These are phyloP conservation scores for Fomitopsis pulvina DNA, from an alignment of 768 basidiomycete genomes.

Conservation along the genomic window DNA sequence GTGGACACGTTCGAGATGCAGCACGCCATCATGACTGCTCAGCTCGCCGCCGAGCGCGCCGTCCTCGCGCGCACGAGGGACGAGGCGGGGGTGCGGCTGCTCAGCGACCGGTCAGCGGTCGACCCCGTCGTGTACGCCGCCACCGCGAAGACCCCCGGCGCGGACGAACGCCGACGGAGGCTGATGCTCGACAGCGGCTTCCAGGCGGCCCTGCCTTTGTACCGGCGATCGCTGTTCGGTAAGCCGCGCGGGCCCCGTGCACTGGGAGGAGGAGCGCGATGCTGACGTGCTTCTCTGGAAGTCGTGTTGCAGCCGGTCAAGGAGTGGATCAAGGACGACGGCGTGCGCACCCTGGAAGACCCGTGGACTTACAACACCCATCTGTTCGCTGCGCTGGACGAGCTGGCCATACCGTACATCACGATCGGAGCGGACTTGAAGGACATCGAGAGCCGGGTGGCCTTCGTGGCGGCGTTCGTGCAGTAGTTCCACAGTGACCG, in stretches of 20 bases:
- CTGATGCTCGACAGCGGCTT: slow-evolving; percentile 35
- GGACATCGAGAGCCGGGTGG: slow-evolving; percentile 25
- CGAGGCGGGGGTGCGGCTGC: slow-evolving; percentile 25
- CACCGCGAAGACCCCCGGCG: slow-evolving; percentile 35
- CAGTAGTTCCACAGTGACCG: no score
- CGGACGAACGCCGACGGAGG: slow-evolving; percentile 28
- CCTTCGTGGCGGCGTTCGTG: not conserved
- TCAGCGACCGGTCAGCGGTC: slow-evolving; percentile 60
- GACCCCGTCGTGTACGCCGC: slow-evolving; percentile 59
- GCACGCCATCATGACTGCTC: slow-evolving; percentile 50
- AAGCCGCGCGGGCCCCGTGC: no score
- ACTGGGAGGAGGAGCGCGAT: not conserved
- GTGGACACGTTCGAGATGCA: slow-evolving; percentile 54
- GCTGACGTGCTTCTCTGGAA: not conserved
- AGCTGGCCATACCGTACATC: slow-evolving; percentile 36
- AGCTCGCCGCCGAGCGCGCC: slow-evolving; percentile 38
- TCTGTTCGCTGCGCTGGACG: slow-evolving; percentile 21
- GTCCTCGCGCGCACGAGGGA: slow-evolving; percentile 5
- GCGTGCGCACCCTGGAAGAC: slow-evolving; percentile 49
- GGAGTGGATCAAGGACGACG: slow-evolving; percentile 62
- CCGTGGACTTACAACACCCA: slow-evolving; percentile 19
- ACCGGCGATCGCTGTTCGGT: slow-evolving; percentile 39
- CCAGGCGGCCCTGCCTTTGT: slow-evolving; percentile 33
- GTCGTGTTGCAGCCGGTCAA: slow-evolving; percentile 47
- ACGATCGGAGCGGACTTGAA: slow-evolving; percentile 41